phyloP scores from a whole-genome alignment of 1,284 basidiomycete genomes.

The Papiliotrema laurentii region DNA sequence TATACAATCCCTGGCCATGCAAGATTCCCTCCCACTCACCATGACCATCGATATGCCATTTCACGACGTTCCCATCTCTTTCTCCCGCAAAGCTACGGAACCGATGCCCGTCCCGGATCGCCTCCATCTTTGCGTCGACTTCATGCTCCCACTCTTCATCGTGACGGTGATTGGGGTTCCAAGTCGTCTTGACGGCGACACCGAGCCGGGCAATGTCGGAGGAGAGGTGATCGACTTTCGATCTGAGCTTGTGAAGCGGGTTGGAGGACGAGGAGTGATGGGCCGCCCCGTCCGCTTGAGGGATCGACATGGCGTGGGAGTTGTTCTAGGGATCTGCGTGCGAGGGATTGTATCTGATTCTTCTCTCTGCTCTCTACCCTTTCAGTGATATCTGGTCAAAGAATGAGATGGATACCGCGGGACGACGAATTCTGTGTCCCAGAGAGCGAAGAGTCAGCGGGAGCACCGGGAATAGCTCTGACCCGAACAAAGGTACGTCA shows the following conservation, averaged over 20 bases:
- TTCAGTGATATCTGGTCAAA: too few species aligned
- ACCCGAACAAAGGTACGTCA: too few species aligned
- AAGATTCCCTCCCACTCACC: constrained; percentile 39
- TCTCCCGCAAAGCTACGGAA: constrained; percentile 78
- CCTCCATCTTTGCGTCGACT: constrained; percentile 60
- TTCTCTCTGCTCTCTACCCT: too few species aligned
- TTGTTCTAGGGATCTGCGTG: too few species aligned
- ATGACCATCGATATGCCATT: constrained; percentile 87
- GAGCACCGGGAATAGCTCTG: too few species aligned
- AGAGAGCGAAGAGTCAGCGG: too few species aligned
- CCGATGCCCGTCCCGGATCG: constrained; percentile 73
- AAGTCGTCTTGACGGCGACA: constrained; percentile 35
- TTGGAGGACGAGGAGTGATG: constrained; percentile 21
- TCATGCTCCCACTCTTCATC: constrained; percentile 62
- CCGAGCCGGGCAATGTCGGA: constrained; percentile 34
- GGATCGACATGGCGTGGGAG: constrained; percentile 20
- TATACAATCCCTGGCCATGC: neutral
- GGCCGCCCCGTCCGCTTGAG: constrained; percentile 19
- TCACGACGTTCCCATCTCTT: constrained; percentile 61
- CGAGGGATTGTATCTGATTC: too few species aligned
- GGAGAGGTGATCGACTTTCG: constrained; percentile 33
- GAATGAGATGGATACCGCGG: too few species aligned
- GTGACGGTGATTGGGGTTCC: constrained; percentile 59
- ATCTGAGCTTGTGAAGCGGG: constrained; percentile 27
- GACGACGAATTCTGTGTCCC: too few species aligned